Evolutionary conservation across 108 stramenopile species (phyloP), one percentile per base, ranked within the genome.

Genomic region (Stephanodiscus minutulus): DNA sequence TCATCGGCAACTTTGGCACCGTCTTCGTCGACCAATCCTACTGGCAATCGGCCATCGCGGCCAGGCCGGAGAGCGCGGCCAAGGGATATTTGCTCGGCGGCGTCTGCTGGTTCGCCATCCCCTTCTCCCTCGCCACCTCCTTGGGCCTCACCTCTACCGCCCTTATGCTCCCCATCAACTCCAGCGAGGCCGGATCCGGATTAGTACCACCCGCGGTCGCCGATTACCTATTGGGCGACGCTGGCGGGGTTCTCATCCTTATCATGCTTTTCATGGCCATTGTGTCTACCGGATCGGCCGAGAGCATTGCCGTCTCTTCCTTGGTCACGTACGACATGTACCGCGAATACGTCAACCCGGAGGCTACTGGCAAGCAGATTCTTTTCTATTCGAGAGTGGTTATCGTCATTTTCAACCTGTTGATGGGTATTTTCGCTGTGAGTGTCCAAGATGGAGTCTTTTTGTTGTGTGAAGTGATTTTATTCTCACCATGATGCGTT

Each of bases 241-340:
- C 87, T 36, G 96, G 96, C 39, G 65, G 87, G 11, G 84, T 77
- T 39, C 70, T 91, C 24, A 87, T 97, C 60, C 72, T 93, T 43
- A 78, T 94, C 82, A 97, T 97, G 96, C 87, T 97, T 61, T 97
- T 95, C 86, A 97, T 97, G 96, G 96, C 96, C 22, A 93, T 97
- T 70, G 90, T 92, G 68, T 94, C 96, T 22, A 94, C 93, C 20
- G 96, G 96, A 41, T 89, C 90, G 48, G 91, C 93, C 20, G 96
- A 97, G 78, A 85, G 89, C 33, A 97, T 97, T 66, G 96, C 96
- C 57, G 96, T 97, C 1, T 89, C 92, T 2, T 95, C 94, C 17
- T 76, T 97, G 46, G 82, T 94, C 28, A 83, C 96, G 1, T 97
- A 97, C 76, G 96, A 97, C 81, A 82, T 97, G 57, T 96, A 96